Conservation (phyloP, 768 basidiomycete genomes). For the Suillus bovinus region DNA sequence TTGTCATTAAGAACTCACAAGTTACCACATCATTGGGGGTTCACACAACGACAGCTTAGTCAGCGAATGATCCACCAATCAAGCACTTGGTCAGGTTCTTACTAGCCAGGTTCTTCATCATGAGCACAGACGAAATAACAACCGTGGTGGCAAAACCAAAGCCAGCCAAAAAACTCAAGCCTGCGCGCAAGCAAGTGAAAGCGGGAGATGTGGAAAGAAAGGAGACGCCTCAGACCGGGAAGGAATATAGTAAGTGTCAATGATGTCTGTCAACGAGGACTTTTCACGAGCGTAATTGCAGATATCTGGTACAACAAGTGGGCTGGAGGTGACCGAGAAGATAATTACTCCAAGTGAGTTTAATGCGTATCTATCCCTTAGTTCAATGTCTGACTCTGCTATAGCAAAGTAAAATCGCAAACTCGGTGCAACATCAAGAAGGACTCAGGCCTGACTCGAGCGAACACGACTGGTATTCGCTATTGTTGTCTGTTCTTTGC, state of each 20-base stretch:
- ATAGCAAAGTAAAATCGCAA: conserved; percentile 90
- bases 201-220: conserved; percentile 88
- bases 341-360: conserved; percentile 90
- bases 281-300: conserved; percentile 30
- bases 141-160: conserved; percentile 25
- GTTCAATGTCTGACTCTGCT: conserved; percentile 11
- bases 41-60: background rate
- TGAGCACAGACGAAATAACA: conserved; percentile 32
- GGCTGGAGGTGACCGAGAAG: conserved; percentile 99
- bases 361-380: background rate
- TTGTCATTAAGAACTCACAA: background rate
- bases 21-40: too few relatives aligned
- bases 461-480: conserved; percentile 89
- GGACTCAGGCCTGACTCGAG: conserved; percentile 92
- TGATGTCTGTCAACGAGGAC: background rate
- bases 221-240: conserved; percentile 88
- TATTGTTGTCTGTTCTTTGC: conserved; percentile 96
- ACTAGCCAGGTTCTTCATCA: conserved; percentile 18
- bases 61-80: background rate
- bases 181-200: conserved; percentile 93
- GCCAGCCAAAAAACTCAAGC: conserved; percentile 70
- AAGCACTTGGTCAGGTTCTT: conserved; percentile 4
- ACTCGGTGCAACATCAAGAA: conserved; percentile 86
- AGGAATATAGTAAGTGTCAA: conserved; percentile 84
- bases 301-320: conserved; percentile 99